Conservation (phyloP, 352 stramenopile genomes). For the Phytophthora parvispora region DNA sequence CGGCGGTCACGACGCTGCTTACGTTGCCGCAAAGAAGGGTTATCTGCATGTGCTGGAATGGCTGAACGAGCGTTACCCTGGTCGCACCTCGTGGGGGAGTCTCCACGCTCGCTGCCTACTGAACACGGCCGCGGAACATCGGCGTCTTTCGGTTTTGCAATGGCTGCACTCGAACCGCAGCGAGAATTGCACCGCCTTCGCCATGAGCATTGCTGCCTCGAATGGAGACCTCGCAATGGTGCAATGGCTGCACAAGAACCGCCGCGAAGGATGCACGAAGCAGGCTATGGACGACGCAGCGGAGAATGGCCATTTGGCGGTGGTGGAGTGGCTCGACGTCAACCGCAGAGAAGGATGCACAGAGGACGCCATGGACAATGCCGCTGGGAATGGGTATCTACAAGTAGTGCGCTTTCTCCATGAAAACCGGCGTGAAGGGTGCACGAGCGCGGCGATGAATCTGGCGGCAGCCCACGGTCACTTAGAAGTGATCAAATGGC, state of each 20-base stretch:
- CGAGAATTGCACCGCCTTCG: slow-evolving; percentile 16
- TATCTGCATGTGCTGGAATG: slow-evolving; percentile 24
- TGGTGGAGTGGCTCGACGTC: slow-evolving; percentile 24
- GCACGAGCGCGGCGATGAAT: slow-evolving; percentile 21
- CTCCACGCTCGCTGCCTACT: slow-evolving; percentile 12
- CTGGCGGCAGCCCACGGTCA: slow-evolving; percentile 9
- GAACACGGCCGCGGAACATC: slow-evolving; percentile 11
- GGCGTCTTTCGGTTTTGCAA: slow-evolving; percentile 13
- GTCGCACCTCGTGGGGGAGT: slow-evolving; percentile 18
- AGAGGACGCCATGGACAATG: slow-evolving; percentile 25
- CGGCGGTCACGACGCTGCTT: slow-evolving; percentile 7
- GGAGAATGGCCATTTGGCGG: slow-evolving; percentile 17
- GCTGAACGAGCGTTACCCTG: slow-evolving; percentile 22
- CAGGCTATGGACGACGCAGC: slow-evolving; percentile 26
- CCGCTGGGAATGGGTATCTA: slow-evolving; percentile 17
- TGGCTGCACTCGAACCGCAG: slow-evolving; percentile 22
- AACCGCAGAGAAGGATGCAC: slow-evolving; percentile 25
- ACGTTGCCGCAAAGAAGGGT: slow-evolving; percentile 18
- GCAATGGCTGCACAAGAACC: slow-evolving; percentile 16
- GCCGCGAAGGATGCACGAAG: slow-evolving; percentile 16
- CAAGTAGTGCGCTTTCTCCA: slow-evolving; percentile 23
- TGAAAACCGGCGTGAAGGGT: slow-evolving; percentile 24
- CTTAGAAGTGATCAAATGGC: slow-evolving; percentile 20
- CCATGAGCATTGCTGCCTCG: slow-evolving; percentile 15
- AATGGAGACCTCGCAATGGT: slow-evolving; percentile 19